Percentiles rank a stretch among this genome's conserved stretches.
Evolutionary conservation across 371 early-diverging fungal genomes (phyloP).

Genomic region (Rhizoclosmatium hyalinum): DNA sequence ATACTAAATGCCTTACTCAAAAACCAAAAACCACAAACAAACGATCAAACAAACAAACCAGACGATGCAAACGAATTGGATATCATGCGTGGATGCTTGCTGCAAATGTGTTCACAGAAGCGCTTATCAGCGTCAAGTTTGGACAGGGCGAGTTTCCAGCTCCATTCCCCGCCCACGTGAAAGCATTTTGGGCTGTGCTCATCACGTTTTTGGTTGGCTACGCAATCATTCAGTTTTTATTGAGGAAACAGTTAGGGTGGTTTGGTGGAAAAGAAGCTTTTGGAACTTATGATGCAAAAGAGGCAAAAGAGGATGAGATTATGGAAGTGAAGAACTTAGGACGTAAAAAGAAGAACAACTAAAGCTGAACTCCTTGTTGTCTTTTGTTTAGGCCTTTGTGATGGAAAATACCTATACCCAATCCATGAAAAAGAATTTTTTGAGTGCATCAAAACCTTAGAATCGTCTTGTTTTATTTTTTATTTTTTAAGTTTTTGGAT

Average conservation of each 20-base stretch:
- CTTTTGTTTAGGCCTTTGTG: no score
- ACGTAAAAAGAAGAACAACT: not conserved
- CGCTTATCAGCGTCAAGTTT: slow-evolving; percentile 89
- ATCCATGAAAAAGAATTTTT: no score
- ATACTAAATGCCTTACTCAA: no score
- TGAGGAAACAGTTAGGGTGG: slow-evolving; percentile 5
- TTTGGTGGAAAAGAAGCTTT: not conserved
- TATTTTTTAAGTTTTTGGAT: no score
- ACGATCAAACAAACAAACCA: not conserved
- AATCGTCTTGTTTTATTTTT: no score
- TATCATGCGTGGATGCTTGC: slow-evolving; percentile 81
- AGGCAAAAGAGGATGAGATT: no score
- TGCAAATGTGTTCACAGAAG: slow-evolving; percentile 86
- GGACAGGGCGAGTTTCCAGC: slow-evolving; percentile 82
- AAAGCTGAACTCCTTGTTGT: not conserved
- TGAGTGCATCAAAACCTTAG: no score
- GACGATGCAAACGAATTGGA: slow-evolving; percentile 64
- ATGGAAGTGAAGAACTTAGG: no score
- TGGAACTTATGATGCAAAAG: not conserved
- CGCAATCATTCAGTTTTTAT: slow-evolving; percentile 74
- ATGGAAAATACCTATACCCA: no score
- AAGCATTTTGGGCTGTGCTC: slow-evolving; percentile 78
- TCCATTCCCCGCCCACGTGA: slow-evolving; percentile 79
- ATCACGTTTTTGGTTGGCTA: slow-evolving; percentile 66
- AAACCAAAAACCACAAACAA: not conserved